Base-by-base conservation (phyloP, 495 filamentous ascomycete species). In the Venustampulla echinocandica region DNA sequence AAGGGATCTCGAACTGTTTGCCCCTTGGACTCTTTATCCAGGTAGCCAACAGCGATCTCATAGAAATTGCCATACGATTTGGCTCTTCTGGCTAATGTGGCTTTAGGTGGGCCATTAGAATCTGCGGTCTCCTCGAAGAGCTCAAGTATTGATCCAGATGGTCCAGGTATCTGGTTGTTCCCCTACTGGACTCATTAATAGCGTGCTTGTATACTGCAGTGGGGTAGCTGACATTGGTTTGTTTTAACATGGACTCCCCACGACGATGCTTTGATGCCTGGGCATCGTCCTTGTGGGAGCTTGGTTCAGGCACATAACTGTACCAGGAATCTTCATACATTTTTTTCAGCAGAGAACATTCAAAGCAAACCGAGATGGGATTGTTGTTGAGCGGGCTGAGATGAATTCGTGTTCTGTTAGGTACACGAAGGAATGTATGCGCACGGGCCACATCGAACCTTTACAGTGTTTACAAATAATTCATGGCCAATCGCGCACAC, bases 301-400 rank as follows among this genome's bases (percentile, higher is more conserved):
- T 65, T 30, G 69, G 62, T 27, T 74, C 71, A 1, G 76, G 73
- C 20, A 80, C 76, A 54, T 81, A 76, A 47, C 71, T 78, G 62
- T 85, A 82, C 76, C 82, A 87, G 7, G 79, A 73, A 56, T 86
- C 82, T 60, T 87, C 83, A 65, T 84, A 85, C 81, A 84, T 85
- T 41, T 43, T 57, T 20, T 20, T 20, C 11, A 17, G 39, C 11
- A n/a, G n/a, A n/a, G n/a, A n/a, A n/a, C n/a, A n/a, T n/a, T n/a
- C n/a, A n/a, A n/a, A n/a, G n/a, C n/a, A n/a, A n/a, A n/a, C n/a
- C n/a, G n/a, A n/a, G n/a, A n/a, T n/a, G n/a, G n/a, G n/a, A n/a
- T n/a, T n/a, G n/a, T n/a, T n/a, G n/a, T n/a, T n/a, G n/a, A n/a
- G n/a, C n/a, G n/a, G n/a, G n/a, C n/a, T n/a, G n/a, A n/a, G n/a